Percentiles rank a stretch among this genome's conserved stretches.
Evolutionary conservation across 2,329 filamentous ascomycete genomes (phyloP).

Genomic region (Simplicillium aogashimaense): DNA sequence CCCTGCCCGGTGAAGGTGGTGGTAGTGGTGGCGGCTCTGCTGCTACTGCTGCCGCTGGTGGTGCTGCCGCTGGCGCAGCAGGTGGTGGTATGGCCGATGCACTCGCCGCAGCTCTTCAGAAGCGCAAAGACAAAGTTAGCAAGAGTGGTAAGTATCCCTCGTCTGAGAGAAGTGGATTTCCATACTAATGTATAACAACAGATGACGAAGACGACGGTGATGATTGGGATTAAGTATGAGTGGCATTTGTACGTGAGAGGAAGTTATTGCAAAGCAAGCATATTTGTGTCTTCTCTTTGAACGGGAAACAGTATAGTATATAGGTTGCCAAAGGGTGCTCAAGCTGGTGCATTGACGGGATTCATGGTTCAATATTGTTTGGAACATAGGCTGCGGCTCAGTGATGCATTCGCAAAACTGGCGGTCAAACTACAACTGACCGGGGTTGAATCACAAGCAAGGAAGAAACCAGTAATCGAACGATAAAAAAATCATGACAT

Average conservation of each 20-base stretch:
- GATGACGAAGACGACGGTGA: constrained; percentile 72
- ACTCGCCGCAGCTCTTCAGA: constrained; percentile 65
- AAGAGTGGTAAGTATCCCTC: constrained; percentile 68
- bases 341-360: no score
- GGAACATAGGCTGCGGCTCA: no score
- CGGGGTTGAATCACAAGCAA: no score
- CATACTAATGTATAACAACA: constrained; percentile 20
- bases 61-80: constrained; percentile 37
- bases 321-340: no score
- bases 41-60: constrained; percentile 34
- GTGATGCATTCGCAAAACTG: no score
- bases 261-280: constrained; percentile 1
- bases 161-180: not conserved
- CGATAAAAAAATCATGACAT: not conserved
- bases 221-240: constrained; percentile 46
- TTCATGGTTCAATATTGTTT: no score
- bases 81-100: constrained; percentile 71
- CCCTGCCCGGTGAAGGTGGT: constrained; percentile 38
- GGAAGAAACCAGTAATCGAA: not conserved
- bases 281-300: not conserved
- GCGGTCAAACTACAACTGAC: no score
- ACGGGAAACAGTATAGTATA: no score
- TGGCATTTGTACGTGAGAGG: not conserved
- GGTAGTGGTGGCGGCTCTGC: constrained; percentile 42
- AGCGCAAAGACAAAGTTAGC: constrained; percentile 88